Base-by-base conservation (phyloP, 2,329 filamentous ascomycete genomes). In the Dendrostoma leiphaemia region DNA sequence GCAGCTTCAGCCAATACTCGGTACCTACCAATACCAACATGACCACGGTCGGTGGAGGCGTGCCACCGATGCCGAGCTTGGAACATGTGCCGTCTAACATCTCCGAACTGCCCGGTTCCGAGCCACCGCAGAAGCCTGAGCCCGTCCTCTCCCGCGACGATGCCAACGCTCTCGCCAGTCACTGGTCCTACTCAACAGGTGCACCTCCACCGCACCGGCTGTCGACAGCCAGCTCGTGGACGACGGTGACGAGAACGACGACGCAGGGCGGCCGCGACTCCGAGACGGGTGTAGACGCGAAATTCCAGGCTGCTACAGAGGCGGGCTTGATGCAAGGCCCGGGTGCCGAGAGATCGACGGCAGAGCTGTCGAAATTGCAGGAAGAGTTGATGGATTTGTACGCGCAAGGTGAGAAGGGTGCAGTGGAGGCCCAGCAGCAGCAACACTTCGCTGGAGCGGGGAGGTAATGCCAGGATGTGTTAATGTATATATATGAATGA, bases 151-250 rank as follows among this genome's bases (percentile, higher is more conserved):
- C 53, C 4, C 43, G 34, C 3, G 48, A 55, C 15, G 48, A 55
- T 15, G 43, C 54, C 3, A 41, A 29, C 15, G 49, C 54, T 8
- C 44, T 48, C 21, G 45, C 48, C 21, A 54, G 45, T 26, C 37
- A 47, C 32, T 51, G 53, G 47, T 57, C 46, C 46, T 10, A 43
- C 17, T 38, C 41, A 2, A 37, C 43, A 5, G 21, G 23, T 17
- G 26, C 28, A 2, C 29, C 45, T 10, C 41, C 35, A n/a, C 31
- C 28, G 12, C 35, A 48, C 7, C 35, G 43, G 1, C 44, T 53
- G 40, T 53, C 54, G 5, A 34, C 43, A 12, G 43, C 45, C 17
- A 56, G 49, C 50, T 51, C 54, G 9, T 53, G 50, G 49, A 53
- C 54, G 0, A 40, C 52, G 15, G 48, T 29, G 21, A 51, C 53